These are phyloP conservation scores for Ganoderma resinaceum DNA, from an alignment of 1,284 basidiomycete genomes.

Conservation along the genomic window DNA sequence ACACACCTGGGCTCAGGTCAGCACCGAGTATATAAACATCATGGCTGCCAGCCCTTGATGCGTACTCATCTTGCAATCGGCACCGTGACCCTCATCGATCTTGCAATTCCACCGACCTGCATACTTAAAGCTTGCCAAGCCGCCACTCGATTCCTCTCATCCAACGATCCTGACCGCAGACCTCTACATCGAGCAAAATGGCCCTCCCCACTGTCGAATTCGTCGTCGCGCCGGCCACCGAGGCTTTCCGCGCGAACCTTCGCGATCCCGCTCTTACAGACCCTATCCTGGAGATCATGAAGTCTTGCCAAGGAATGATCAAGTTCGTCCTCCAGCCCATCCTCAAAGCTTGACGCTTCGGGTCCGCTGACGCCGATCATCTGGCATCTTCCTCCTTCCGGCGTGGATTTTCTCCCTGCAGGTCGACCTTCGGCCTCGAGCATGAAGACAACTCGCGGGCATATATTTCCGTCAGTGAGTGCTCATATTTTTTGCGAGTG, in stretches of 20 bases:
- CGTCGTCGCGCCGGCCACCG: constrained; percentile 13
- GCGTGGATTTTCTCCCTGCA: not conserved
- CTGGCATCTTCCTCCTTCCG: not conserved
- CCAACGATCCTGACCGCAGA: not conserved
- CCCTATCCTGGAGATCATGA: constrained; percentile 23
- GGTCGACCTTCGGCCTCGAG: constrained; percentile 30
- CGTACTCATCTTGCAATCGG: not conserved
- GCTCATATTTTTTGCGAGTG: not conserved
- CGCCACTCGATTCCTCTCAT: not conserved
- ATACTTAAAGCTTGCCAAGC: not conserved
- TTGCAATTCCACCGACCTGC: not conserved
- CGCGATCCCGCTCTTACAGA: constrained; percentile 14
- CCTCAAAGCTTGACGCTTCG: not conserved
- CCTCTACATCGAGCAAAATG: constrained; percentile 12
- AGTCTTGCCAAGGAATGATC: constrained; percentile 27
- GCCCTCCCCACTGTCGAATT: constrained; percentile 29
- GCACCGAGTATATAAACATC: not conserved
- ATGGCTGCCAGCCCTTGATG: not conserved
- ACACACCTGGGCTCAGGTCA: not conserved
- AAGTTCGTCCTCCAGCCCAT: constrained; percentile 22
- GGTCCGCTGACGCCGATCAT: not conserved
- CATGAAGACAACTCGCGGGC: constrained; percentile 30
- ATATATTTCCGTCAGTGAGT: constrained; percentile 29
- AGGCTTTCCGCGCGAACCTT: constrained; percentile 21
- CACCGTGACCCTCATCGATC: not conserved